These are phyloP conservation scores for Ambrosia hybrid DNA, from an alignment of 140 eudicot genomes.

Conservation along the genomic window DNA sequence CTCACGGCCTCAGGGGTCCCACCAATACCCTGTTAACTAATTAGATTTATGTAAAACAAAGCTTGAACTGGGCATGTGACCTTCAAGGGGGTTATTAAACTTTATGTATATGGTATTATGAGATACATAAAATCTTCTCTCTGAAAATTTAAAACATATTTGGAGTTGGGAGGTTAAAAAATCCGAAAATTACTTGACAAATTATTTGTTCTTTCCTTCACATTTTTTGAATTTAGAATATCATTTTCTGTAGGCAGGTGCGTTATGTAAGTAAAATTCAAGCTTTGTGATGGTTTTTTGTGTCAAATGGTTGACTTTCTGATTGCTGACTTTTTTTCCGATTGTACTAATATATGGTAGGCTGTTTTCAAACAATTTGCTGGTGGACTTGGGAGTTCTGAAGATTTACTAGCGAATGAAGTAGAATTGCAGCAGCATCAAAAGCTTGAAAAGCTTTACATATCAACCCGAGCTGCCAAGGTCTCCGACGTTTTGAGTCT, in stretches of 20 bases:
- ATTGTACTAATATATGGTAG: constrained; percentile 33
- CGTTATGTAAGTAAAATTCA: not conserved
- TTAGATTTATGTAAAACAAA: not conserved
- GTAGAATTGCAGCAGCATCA: constrained; percentile 67
- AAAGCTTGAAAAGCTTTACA: constrained; percentile 80
- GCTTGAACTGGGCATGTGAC: not conserved
- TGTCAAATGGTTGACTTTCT: not conserved
- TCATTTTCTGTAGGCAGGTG: not conserved
- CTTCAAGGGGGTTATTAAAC: not conserved
- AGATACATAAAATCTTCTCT: not conserved
- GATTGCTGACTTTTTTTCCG: constrained; percentile 2
- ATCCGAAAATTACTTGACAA: not conserved
- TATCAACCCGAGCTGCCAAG: constrained; percentile 87
- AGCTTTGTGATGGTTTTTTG: not conserved
- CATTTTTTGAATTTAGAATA: not conserved
- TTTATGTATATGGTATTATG: not conserved
- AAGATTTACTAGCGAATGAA: constrained; percentile 53
- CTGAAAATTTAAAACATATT: not conserved
- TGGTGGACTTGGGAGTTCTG: constrained; percentile 73
- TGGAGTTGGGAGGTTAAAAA: not conserved
- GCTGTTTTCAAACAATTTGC: constrained; percentile 84
- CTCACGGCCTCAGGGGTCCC: too few species aligned
- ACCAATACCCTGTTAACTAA: not conserved
- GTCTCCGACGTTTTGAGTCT: constrained; percentile 33
- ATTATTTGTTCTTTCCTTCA: not conserved